Evolutionary conservation across 352 stramenopile species (phyloP), one percentile per base, ranked within the genome.

Genomic region (Phytophthora litchii): DNA sequence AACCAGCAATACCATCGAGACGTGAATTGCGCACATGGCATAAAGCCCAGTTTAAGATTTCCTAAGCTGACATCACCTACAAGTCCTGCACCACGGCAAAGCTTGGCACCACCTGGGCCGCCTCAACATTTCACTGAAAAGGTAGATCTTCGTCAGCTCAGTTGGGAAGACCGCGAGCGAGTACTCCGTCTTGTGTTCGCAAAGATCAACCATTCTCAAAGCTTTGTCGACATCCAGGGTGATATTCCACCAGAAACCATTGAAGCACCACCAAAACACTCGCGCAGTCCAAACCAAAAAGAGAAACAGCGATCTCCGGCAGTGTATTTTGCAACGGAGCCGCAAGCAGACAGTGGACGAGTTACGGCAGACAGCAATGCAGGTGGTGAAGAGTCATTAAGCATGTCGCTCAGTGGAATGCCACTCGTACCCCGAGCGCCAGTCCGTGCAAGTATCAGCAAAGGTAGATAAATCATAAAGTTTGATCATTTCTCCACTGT

Each of bases 171-270:
- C 67, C 83, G 89, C 19, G 94, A 98, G 72, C 81, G 86, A 37
- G 92, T 98, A 31, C 75, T 98, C 35, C 79, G 92, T 12, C 74
- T 98, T n/a, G 76, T 98, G 35, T 98, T 98, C 49, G 86, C 92
- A 7, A 96, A 96, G 64, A 98, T 98, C 66, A 98, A 98, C 45
- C 82, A 70, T 31, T 76, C 77, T 10, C 76, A 90, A 45, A 89
- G 79, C 50, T 71, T 64, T n/a, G 73, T 75, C 0, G 70, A 83
- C 23, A 54, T 66, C 31, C 43, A 62, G 36, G 53, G 25, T 25
- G 59, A 58, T 17, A 13, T 51, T 9, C 34, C 32, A 3, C 38
- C 34, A 32, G 54, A 68, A 54, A 47, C 42, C 13, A 40, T n/a
- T 14, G 58, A 72, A 32, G 44, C 43, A 17, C 47, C 63, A 16